Percentiles rank a stretch among this genome's conserved stretches.
Conservation (phyloP, 2,329 filamentous ascomycete genomes). For the Claviceps arundinis region DNA sequence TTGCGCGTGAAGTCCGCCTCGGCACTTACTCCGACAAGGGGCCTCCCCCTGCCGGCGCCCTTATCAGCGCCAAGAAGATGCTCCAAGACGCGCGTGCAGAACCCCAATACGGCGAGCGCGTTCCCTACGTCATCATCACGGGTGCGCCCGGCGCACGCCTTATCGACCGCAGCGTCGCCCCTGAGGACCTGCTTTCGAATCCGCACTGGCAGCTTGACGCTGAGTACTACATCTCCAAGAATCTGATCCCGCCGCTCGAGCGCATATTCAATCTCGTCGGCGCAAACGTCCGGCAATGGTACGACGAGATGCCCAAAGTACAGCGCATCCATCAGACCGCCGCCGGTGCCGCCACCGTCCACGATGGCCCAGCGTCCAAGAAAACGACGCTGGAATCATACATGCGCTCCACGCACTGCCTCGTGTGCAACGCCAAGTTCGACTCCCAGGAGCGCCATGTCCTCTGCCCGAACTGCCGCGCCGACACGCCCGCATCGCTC, state of each 20-base stretch:
- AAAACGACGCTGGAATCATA: conserved; percentile 87
- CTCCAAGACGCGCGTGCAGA: conserved; percentile 73
- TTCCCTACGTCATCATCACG: conserved; percentile 86
- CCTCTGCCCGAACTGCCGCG: conserved; percentile 46
- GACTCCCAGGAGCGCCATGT: conserved; percentile 16
- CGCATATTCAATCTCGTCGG: conserved; percentile 95
- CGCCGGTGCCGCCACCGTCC: conserved; percentile 4
- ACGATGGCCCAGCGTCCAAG: conserved; percentile 17
- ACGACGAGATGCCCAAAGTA: conserved; percentile 90
- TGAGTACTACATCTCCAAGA: conserved; percentile 95
- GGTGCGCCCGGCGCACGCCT: conserved; percentile 77
- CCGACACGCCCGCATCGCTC: conserved; percentile 45
- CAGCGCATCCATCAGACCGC: conserved; percentile 46
- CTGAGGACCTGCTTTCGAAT: conserved; percentile 66
- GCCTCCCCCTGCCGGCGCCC: conserved; percentile 69
- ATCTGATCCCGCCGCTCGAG: conserved; percentile 85
- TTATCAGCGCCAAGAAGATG: conserved; percentile 81
- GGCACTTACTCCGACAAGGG: conserved; percentile 72
- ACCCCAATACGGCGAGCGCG: conserved; percentile 86
- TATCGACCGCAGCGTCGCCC: conserved; percentile 79
- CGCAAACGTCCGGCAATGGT: conserved; percentile 83
- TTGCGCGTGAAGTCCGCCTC: conserved; percentile 80
- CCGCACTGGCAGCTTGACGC: conserved; percentile 73
- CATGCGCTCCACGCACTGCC: conserved; percentile 66
- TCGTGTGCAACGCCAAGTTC: conserved; percentile 46